A percentile compares a stretch with the other conserved stretches of the same genome.
These are phyloP conservation scores for Xylaria flabelliformis DNA, from an alignment of 495 filamentous ascomycete species.

Conservation along the genomic window DNA sequence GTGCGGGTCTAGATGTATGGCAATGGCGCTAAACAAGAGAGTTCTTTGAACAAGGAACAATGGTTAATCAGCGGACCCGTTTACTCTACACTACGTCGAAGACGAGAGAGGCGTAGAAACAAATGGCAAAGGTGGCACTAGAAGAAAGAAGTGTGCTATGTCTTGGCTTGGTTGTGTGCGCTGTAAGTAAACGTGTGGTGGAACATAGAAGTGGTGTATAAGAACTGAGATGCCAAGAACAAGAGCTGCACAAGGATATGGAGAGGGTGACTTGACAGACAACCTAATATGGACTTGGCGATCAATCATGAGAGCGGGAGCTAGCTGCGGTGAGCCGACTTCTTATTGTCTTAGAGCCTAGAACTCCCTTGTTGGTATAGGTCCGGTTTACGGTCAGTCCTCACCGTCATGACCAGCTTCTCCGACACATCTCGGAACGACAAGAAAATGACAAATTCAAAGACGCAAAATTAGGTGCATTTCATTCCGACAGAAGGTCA, in stretches of 20 bases:
- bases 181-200: slow-evolving; percentile 9
- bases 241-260: slow-evolving; percentile 18
- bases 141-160: slow-evolving; percentile 7
- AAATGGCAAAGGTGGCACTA: background rate
- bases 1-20: slow-evolving; percentile 20
- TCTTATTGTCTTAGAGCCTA: slow-evolving; percentile 15
- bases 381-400: slow-evolving; percentile 12
- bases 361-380: slow-evolving; percentile 1
- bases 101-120: background rate
- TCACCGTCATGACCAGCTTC: slow-evolving; percentile 20
- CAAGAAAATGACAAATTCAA: slow-evolving; percentile 11
- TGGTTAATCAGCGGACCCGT: slow-evolving; percentile 23
- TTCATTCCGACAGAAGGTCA: background rate
- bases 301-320: slow-evolving; percentile 15
- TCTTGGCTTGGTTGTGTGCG: slow-evolving; percentile 23
- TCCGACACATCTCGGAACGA: slow-evolving; percentile 18
- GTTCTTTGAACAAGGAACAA: slow-evolving; percentile 30
- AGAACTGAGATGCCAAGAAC: slow-evolving; percentile 25
- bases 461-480: slow-evolving; percentile 11
- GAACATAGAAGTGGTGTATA: background rate
- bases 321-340: slow-evolving; percentile 16
- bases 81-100: background rate
- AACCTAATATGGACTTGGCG: slow-evolving; percentile 12
- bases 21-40: slow-evolving; percentile 27
- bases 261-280: background rate